Percentiles rank a stretch among this genome's conserved stretches.
Evolutionary conservation across 2,329 filamentous ascomycete genomes (phyloP).

Genomic region (Thyridium curvatum): DNA sequence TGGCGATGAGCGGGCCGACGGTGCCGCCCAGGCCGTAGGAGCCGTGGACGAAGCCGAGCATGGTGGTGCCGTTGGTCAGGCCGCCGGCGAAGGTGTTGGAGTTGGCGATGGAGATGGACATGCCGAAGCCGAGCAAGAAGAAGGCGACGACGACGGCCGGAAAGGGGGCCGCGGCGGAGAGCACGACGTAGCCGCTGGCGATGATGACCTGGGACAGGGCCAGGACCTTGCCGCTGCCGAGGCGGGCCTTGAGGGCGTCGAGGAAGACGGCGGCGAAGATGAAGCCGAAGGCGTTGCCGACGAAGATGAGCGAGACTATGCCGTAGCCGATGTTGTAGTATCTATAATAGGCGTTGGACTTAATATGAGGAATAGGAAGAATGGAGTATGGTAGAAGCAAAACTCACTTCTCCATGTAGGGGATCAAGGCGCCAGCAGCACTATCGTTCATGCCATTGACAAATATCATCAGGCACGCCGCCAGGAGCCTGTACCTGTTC

Average conservation of each 20-base stretch:
- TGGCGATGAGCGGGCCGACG: conserved; percentile 67
- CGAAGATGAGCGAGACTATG: conserved; percentile 74
- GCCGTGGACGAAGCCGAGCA: conserved; percentile 60
- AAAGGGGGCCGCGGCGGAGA: conserved; percentile 64
- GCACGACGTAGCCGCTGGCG: conserved; percentile 54
- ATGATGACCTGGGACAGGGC: conserved; percentile 52
- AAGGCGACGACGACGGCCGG: conserved; percentile 60
- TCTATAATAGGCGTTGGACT: conserved; percentile 20
- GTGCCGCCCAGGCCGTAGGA: conserved; percentile 61
- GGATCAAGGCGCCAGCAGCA: conserved; percentile 71
- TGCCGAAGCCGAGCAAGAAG: conserved; percentile 58
- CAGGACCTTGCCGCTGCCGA: conserved; percentile 61
- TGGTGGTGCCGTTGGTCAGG: conserved; percentile 40
- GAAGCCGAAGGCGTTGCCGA: conserved; percentile 72
- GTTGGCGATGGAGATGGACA: conserved; percentile 49
- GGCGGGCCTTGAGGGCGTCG: conserved; percentile 53
- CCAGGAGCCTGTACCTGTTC: conserved; percentile 64
- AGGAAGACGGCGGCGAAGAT: conserved; percentile 64
- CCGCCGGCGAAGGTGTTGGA: conserved; percentile 41
- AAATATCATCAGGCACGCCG: conserved; percentile 60
- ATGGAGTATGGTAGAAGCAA: conserved; percentile 2
- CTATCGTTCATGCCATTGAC: conserved; percentile 69
- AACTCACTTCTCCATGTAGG: conserved; percentile 63
- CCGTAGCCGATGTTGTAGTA: conserved; percentile 72
- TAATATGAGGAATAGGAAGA: conserved; percentile 2